Base-by-base conservation (phyloP, 75 land plant genomes). In the Pinus albicaulis region DNA sequence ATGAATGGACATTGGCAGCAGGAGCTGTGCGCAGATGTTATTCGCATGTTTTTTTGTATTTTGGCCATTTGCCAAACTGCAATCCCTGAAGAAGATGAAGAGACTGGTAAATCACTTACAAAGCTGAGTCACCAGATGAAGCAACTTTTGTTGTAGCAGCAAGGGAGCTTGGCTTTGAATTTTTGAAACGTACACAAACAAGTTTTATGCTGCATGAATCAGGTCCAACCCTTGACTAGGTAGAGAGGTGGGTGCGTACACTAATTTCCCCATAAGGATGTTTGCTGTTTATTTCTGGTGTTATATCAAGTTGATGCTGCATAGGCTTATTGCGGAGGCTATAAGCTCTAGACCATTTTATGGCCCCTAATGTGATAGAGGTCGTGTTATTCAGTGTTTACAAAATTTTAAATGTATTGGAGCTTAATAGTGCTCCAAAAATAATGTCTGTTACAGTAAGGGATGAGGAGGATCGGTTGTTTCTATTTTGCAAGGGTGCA, bases 111-210 rank as follows among this genome's bases (percentile, higher is more conserved):
- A 53, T 86, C 59, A 76, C 60, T 1, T 90, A 90, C 81, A 83
- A 89, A 61, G 92, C 92, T 16, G 92, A 90, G 68, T 90, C 92
- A 48, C 92, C 92, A 53, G 92, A 90, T 79, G 92, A 90, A 60
- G 91, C 86, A 57, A 86, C 92, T 57, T 86, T 90, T 80, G 92
- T 90, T 58, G 82, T 90, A 56, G 92, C 92, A 38, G 91, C 91
- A 24, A 85, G 85, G 69, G 89, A 90, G 52, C 65, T 90, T 55
- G 92, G 92, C 19, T 90, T 90, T 78, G 81, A 81, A 28, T 90
- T 90, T 74, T 89, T 55, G 56, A 84, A 79, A 59, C 78, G 91
- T 70, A 86, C 84, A 14, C 92, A 86, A 5, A 70, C 74, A 22
- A 83, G 82, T 66, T 82, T 91, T 64, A 57, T 85, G 20, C 53